phyloP scores from a whole-genome alignment of 2,329 filamentous ascomycete species.

The Aureobasidium sp. region DNA sequence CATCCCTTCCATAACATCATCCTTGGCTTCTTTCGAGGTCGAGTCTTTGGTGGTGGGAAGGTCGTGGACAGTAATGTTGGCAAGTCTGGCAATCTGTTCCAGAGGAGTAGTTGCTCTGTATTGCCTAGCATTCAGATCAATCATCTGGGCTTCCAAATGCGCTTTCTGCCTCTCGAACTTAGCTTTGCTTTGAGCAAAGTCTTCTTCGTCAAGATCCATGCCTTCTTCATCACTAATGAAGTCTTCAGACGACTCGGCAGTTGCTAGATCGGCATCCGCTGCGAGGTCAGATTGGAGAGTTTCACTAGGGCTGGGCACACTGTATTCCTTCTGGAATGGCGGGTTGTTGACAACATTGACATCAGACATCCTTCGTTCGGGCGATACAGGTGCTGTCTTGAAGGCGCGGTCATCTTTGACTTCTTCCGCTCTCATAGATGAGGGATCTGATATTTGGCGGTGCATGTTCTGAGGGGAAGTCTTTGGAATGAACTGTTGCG shows the following conservation, averaged over 20 bases:
- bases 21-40: constrained; percentile 9
- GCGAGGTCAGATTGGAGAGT: not conserved
- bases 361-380: not conserved
- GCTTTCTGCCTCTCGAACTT: constrained; percentile 42
- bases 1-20: constrained; percentile 3
- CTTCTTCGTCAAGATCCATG: constrained; percentile 39
- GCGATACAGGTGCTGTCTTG: constrained; percentile 6
- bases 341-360: not conserved
- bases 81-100: constrained; percentile 37
- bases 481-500: not conserved
- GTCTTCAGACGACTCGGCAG: not conserved
- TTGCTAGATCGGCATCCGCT: not conserved
- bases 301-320: not conserved
- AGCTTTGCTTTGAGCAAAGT: constrained; percentile 40
- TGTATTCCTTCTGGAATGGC: not conserved
- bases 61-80: constrained; percentile 31
- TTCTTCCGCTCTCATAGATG: not conserved
- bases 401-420: not conserved
- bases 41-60: constrained; percentile 12
- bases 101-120: constrained; percentile 39
- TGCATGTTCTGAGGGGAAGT: not conserved
- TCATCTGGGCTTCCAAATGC: constrained; percentile 36
- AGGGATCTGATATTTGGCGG: constrained; percentile 5
- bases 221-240: constrained; percentile 39
- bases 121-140: constrained; percentile 36